Percentiles rank a stretch among this genome's conserved stretches.
Conservation (phyloP, 768 basidiomycete genomes). For the Tephrocybe sp. region DNA sequence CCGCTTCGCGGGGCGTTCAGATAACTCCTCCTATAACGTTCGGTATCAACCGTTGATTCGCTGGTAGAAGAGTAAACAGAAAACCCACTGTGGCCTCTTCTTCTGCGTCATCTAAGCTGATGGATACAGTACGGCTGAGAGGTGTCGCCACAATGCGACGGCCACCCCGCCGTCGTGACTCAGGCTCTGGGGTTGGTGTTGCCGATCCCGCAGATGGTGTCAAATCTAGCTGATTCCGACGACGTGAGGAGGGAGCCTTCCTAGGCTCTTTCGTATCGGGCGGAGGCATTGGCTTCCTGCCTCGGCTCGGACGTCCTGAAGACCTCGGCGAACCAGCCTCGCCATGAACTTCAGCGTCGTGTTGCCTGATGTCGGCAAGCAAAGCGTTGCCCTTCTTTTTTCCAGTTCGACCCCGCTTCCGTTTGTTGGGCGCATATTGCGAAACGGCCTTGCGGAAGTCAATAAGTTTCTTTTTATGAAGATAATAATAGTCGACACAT, state of each 20-base stretch:
- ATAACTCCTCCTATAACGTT: constrained; percentile 27
- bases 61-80: not conserved
- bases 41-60: not conserved
- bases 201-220: constrained; percentile 38
- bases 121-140: constrained; percentile 18
- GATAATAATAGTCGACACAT: constrained; percentile 92
- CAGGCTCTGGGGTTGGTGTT: constrained; percentile 72
- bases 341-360: constrained; percentile 57
- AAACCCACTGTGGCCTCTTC: constrained; percentile 20
- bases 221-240: constrained; percentile 45
- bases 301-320: constrained; percentile 37
- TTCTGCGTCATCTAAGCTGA: constrained; percentile 20
- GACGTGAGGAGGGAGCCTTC: constrained; percentile 32
- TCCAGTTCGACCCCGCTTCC: constrained; percentile 56
- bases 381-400: constrained; percentile 83
- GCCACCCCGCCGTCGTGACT: constrained; percentile 26
- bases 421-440: constrained; percentile 63
- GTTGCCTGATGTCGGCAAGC: constrained; percentile 75
- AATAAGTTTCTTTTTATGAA: constrained; percentile 86
- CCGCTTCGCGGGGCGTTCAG: constrained; percentile 37
- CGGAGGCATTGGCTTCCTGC: constrained; percentile 34
- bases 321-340: constrained; percentile 33
- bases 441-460: constrained; percentile 79
- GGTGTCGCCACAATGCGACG: constrained; percentile 21
- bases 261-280: constrained; percentile 27